phyloP scores from a whole-genome alignment of 1,139 yeast species.

The Candida albicans region DNA sequence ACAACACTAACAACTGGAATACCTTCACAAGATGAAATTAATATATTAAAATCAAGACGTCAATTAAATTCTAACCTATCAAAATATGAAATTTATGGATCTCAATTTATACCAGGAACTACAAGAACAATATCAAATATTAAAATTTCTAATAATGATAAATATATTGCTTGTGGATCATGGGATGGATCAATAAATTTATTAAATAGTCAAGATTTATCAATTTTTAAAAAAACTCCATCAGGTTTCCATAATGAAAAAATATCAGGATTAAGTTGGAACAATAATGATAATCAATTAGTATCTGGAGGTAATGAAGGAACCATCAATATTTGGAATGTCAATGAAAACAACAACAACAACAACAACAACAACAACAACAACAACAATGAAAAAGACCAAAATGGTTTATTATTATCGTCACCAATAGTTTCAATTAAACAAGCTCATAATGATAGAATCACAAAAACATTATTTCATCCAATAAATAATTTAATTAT shows the following conservation, averaged over 20 bases:
- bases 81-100: slow-evolving; percentile 53
- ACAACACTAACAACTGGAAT: too few species aligned
- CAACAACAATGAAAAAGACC: not conserved
- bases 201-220: slow-evolving; percentile 40
- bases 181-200: slow-evolving; percentile 72
- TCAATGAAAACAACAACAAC: too few species aligned
- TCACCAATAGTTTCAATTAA: slow-evolving; percentile 22
- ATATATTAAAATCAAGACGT: slow-evolving; percentile 46
- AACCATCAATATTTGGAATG: slow-evolving; percentile 47
- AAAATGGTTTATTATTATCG: slow-evolving; percentile 6
- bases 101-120: slow-evolving; percentile 61
- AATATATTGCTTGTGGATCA: slow-evolving; percentile 63
- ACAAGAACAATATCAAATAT: slow-evolving; percentile 69
- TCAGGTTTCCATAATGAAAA: slow-evolving; percentile 52
- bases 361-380: too few species aligned
- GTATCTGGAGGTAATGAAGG: slow-evolving; percentile 74
- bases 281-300: slow-evolving; percentile 18
- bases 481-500: slow-evolving; percentile 58
- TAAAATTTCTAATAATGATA: slow-evolving; percentile 39
- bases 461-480: slow-evolving; percentile 65
- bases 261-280: slow-evolving; percentile 72
- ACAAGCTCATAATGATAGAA: slow-evolving; percentile 53
- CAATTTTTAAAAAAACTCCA: slow-evolving; percentile 8
- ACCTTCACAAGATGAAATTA: not conserved
- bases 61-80: slow-evolving; percentile 36